Percentiles rank a stretch among this genome's conserved stretches.
These are phyloP conservation scores for Chytridium lagenaria DNA, from an alignment of 371 early-diverging fungal species.

Conservation along the genomic window DNA sequence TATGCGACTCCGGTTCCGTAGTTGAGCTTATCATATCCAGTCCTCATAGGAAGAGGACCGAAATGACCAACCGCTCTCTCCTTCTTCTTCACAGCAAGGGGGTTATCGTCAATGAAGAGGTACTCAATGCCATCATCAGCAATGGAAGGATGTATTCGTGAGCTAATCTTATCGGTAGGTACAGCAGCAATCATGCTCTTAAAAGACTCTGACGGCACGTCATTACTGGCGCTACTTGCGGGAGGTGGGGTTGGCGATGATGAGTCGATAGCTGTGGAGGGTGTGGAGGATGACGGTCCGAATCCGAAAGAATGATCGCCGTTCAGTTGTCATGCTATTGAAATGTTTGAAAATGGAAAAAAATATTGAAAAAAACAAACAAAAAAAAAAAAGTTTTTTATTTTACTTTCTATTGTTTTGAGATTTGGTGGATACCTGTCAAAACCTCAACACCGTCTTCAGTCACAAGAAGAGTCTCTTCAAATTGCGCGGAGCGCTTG, in stretches of 20 bases:
- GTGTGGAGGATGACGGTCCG: not conserved
- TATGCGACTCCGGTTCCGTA: constrained; percentile 60
- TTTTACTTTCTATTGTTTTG: not conserved
- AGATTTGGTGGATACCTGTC: constrained; percentile 59
- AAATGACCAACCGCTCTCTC: constrained; percentile 46
- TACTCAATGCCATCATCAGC: constrained; percentile 22
- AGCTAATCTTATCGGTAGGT: not conserved
- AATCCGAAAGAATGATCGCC: not conserved
- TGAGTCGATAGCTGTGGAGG: not conserved
- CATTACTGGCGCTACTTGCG: not conserved
- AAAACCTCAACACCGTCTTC: constrained; percentile 92
- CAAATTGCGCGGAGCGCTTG: constrained; percentile 97
- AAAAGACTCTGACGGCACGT: not conserved
- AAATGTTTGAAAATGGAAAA: not conserved
- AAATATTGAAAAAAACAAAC: not conserved
- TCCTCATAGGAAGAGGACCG: constrained; percentile 62
- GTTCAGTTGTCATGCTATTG: not conserved
- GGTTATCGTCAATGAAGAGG: constrained; percentile 37
- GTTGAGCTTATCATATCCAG: constrained; percentile 51
- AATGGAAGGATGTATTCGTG: not conserved
- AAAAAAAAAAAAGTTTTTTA: not conserved
- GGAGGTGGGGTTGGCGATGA: not conserved
- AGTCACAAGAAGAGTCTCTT: constrained; percentile 95
- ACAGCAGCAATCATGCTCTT: constrained; percentile 1
- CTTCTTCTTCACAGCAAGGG: constrained; percentile 24